Evolutionary conservation across 495 filamentous ascomycete genomes (phyloP).

Genomic region (Hypoxylon subgilvum): DNA sequence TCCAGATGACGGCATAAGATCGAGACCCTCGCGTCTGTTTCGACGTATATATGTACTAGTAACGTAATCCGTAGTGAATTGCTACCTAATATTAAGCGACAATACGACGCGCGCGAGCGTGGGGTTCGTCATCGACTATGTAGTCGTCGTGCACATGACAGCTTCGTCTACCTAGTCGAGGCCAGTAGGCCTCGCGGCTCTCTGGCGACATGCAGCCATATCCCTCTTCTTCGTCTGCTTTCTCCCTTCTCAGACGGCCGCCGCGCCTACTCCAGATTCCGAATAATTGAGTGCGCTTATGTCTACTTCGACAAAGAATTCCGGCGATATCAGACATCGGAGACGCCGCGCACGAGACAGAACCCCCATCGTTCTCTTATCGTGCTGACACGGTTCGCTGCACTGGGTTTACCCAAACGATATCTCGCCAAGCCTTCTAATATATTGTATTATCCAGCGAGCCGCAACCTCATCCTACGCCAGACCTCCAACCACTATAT

Average conservation of each 20-base stretch:
- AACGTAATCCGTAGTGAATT: conserved; percentile 16
- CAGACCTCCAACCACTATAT: conserved; percentile 22
- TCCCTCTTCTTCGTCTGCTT: neutral
- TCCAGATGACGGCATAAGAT: conserved; percentile 40
- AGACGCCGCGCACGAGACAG: conserved; percentile 2
- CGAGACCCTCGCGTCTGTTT: conserved; percentile 16
- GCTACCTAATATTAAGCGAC: conserved; percentile 16
- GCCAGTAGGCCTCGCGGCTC: neutral
- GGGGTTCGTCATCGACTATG: conserved; percentile 7
- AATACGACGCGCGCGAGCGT: conserved; percentile 10
- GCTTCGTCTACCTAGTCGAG: neutral
- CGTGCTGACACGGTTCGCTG: conserved; percentile 20
- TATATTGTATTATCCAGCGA: conserved; percentile 30
- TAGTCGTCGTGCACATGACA: neutral
- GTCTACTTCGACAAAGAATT: no score
- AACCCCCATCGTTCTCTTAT: conserved; percentile 25
- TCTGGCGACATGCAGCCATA: conserved; percentile 10
- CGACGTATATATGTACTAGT: neutral
- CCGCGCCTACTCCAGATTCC: conserved; percentile 4
- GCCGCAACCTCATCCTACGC: conserved; percentile 13
- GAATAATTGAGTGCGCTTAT: conserved; percentile 16
- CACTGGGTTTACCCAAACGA: conserved; percentile 1
- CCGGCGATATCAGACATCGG: neutral
- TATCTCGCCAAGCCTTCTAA: conserved; percentile 36
- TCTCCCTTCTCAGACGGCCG: no score